Percentiles rank a stretch among this genome's conserved stretches.
Evolutionary conservation across 768 basidiomycete genomes (phyloP).

Genomic region (Collybia sp.): DNA sequence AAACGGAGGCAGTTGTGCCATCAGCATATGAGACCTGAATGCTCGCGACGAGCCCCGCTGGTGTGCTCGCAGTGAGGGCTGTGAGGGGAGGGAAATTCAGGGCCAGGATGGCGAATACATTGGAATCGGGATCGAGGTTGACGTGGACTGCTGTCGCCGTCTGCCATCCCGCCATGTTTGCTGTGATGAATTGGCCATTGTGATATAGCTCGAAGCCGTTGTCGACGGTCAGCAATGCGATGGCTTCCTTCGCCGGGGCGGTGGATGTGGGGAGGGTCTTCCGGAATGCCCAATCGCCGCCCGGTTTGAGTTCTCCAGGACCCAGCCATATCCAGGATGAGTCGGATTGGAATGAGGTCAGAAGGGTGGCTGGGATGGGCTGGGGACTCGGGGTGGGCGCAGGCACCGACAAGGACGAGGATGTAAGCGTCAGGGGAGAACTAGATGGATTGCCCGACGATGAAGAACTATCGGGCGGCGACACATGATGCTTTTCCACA

Average conservation of each 20-base stretch:
- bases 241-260: constrained; percentile 12
- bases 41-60: constrained; percentile 22
- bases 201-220: constrained; percentile 21
- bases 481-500: too few species aligned
- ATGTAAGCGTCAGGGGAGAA: too few species aligned
- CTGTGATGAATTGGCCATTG: constrained; percentile 18
- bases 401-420: too few species aligned
- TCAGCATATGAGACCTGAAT: constrained; percentile 20
- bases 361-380: constrained; percentile 1
- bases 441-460: too few species aligned
- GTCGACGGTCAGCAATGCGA: constrained; percentile 21
- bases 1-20: constrained; percentile 5
- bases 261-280: constrained; percentile 18
- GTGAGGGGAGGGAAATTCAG: constrained; percentile 13
- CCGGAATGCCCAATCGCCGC: constrained; percentile 21
- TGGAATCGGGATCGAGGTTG: constrained; percentile 5
- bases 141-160: constrained; percentile 15
- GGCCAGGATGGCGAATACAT: constrained; percentile 21
- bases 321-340: constrained; percentile 25
- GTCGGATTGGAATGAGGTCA: constrained; percentile 14
- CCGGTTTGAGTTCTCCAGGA: constrained; percentile 13
- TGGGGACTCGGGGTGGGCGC: too few species aligned
- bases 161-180: constrained; percentile 20
- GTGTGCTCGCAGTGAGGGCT: constrained; percentile 13
- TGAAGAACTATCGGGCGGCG: too few species aligned